Evolutionary conservation across 1,284 basidiomycete genomes (phyloP).

Genomic region (Psilocybe mexicana): DNA sequence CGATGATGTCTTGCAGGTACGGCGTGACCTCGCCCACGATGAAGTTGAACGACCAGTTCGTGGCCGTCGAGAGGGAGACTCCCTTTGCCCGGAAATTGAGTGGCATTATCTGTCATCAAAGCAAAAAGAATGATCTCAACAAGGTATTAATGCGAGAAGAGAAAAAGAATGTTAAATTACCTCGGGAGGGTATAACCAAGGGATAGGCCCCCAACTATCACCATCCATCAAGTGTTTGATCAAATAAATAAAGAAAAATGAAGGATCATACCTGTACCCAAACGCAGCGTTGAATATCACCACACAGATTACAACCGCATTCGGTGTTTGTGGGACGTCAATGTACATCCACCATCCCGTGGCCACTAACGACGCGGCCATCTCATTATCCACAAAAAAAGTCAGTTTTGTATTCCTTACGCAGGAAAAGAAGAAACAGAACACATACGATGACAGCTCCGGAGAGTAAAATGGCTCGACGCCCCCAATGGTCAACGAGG

Average conservation of each 20-base stretch:
- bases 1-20: constrained; percentile 85
- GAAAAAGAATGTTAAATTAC: constrained; percentile 34
- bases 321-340: constrained; percentile 82
- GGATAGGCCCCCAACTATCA: constrained; percentile 71
- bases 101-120: constrained; percentile 77
- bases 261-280: constrained; percentile 61
- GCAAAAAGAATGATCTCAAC: neutral
- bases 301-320: constrained; percentile 90
- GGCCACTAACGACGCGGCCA: constrained; percentile 75
- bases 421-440: neutral
- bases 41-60: constrained; percentile 82
- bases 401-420: neutral
- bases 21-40: constrained; percentile 91
- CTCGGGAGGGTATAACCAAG: constrained; percentile 90
- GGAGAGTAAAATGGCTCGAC: constrained; percentile 87
- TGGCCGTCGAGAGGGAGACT: constrained; percentile 87
- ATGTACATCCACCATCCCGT: constrained; percentile 95
- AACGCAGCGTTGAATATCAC: constrained; percentile 95
- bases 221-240: neutral
- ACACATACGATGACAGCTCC: constrained; percentile 81
- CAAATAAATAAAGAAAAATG: neutral
- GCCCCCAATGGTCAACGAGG: constrained; percentile 90
- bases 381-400: constrained; percentile 40
- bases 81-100: constrained; percentile 90
- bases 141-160: constrained; percentile 7